Conservation (phyloP, 2,329 filamentous ascomycete genomes). For the Exophiala sp. region DNA sequence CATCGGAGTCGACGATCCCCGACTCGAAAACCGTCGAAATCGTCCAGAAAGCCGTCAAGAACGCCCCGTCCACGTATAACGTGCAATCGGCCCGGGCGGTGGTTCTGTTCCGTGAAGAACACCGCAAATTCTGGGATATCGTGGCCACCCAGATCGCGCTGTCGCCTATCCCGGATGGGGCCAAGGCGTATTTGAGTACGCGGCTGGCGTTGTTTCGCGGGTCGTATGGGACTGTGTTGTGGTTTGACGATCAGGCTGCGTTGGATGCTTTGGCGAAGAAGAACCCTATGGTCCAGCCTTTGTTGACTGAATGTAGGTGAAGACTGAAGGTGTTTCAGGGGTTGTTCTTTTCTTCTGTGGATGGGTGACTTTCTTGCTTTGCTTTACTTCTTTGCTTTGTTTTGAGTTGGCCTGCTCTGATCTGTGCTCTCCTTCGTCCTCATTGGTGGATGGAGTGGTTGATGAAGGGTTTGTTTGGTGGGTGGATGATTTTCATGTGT, state of each 20-base stretch:
- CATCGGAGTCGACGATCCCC: conserved; percentile 17
- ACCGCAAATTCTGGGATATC: conserved; percentile 82
- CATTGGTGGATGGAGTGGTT: too few species aligned
- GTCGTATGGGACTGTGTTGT: conserved; percentile 74
- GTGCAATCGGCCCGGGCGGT: conserved; percentile 74
- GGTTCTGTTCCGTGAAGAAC: conserved; percentile 72
- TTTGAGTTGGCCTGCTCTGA: too few species aligned
- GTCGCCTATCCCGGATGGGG: conserved; percentile 9
- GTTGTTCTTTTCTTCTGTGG: too few species aligned
- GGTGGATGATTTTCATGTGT: too few species aligned
- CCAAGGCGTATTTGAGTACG: conserved; percentile 10
- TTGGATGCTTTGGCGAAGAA: conserved; percentile 55
- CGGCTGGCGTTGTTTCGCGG: conserved; percentile 33
- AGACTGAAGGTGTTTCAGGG: too few species aligned
- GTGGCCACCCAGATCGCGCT: conserved; percentile 34
- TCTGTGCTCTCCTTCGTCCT: too few species aligned
- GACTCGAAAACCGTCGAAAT: conserved; percentile 25
- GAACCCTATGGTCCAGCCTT: conserved; percentile 62
- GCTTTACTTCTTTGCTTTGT: too few species aligned
- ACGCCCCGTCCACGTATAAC: conserved; percentile 72
- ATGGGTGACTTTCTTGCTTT: too few species aligned
- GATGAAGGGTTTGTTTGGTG: too few species aligned
- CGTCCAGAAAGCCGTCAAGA: conserved; percentile 23
- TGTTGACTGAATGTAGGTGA: conserved; percentile 57
- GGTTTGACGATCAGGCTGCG: conserved; percentile 71